Base-by-base conservation (phyloP, 805 yeast species). In the Yamadazyma phyllophila region DNA sequence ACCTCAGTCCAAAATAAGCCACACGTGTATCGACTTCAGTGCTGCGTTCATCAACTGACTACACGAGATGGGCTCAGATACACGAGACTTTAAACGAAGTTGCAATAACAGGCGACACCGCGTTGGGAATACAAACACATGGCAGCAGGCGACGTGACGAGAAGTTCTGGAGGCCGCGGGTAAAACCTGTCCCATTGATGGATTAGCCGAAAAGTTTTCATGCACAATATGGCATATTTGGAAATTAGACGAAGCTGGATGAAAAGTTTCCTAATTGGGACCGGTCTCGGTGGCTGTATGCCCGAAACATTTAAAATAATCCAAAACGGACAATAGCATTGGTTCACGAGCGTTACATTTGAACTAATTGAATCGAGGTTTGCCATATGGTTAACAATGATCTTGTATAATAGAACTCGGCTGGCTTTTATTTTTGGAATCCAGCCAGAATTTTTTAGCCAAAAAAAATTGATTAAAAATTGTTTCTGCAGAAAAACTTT, bases 211-310 rank as follows among this genome's bases (percentile, higher is more conserved):
- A 10, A 14, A 20, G 8, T 20, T 13, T 16, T n/a, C 8, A 27
- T 14, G 36, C 36, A 30, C 24, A 10, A 3, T 6, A 9, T n/a
- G n/a, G 11, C 12, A 11, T 34, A 30, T 41, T 34, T 27, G 7
- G 38, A 14, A 33, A 34, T 10, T 41, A 9, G 20, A 35, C 40
- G 9, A 42, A 42, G 40, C 40, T 43, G 46, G 46, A 12, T 30
- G 15, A 11, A 13, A 26, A 2, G 17, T 12, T 30, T 26, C 41
- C 36, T 31, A 15, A 31, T 30, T 27, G 10, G 37, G 41, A 26
- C 11, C 7, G 7, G 36, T 15, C 11, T 11, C 9, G 31, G 11
- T 13, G 16, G 5, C 26, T 26, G 13, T 37, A 15, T 26, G 20
- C 32, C 16, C 24, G 32, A 37, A 26, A 13, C 20, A 24, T 8